phyloP scores from a whole-genome alignment of 768 basidiomycete species.

The Naganishia kalamii region DNA sequence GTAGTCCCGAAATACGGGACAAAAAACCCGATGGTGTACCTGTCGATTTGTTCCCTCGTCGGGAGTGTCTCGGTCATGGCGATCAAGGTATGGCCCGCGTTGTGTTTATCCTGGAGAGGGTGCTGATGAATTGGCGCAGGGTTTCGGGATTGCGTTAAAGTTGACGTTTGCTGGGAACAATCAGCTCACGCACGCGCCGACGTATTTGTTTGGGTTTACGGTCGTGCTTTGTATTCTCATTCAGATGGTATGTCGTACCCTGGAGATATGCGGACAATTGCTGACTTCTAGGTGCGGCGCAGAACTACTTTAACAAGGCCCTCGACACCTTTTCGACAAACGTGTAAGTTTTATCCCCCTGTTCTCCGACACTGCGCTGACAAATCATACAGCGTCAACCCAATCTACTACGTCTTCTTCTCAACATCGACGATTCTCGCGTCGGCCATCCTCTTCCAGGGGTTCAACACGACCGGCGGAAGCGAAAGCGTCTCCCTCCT shows the following conservation, averaged over 20 bases:
- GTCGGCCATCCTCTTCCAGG: conserved; percentile 92
- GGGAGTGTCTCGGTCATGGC: conserved; percentile 98
- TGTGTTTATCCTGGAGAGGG: neutral
- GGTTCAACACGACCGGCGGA: conserved; percentile 81
- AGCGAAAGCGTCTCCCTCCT: conserved; percentile 79
- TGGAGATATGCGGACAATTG: neutral
- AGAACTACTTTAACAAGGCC: conserved; percentile 84
- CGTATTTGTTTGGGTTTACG: conserved; percentile 87
- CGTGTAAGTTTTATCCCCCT: conserved; percentile 59
- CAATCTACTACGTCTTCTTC: conserved; percentile 96
- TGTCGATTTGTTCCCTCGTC: conserved; percentile 92
- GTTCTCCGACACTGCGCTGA: conserved; percentile 11
- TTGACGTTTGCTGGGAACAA: conserved; percentile 87
- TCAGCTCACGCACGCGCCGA: conserved; percentile 87
- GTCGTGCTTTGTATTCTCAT: conserved; percentile 68
- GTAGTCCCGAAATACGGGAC: conserved; percentile 81
- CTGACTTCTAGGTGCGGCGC: neutral
- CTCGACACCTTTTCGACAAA: conserved; percentile 95
- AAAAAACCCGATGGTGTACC: conserved; percentile 80
- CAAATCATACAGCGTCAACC: conserved; percentile 68
- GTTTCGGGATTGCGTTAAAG: conserved; percentile 93
- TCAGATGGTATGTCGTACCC: conserved; percentile 47
- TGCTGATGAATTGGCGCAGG: conserved; percentile 43
- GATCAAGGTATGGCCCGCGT: conserved; percentile 58
- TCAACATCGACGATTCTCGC: conserved; percentile 87